Evolutionary conservation across 352 stramenopile species (phyloP).

Genomic region (Phytopythium kandeliae): DNA sequence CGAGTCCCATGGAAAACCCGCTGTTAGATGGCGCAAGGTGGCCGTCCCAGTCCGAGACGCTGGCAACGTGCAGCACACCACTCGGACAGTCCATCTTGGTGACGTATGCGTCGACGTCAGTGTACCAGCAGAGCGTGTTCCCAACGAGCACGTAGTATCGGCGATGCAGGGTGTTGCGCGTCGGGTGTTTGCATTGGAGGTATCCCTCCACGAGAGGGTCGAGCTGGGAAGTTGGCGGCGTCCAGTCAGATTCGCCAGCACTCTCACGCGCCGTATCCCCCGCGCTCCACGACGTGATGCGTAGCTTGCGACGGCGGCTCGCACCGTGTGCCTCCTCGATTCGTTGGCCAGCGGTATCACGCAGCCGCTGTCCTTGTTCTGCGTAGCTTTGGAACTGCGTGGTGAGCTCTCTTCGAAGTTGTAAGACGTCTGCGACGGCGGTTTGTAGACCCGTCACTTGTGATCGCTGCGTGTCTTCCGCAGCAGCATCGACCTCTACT

Average conservation of each 20-base stretch:
- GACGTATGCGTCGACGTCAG: constrained; percentile 56
- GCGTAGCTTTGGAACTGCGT: constrained; percentile 18
- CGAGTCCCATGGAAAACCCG: constrained; percentile 1
- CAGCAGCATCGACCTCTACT: constrained; percentile 41
- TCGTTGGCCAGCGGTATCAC: constrained; percentile 33
- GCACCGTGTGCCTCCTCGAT: constrained; percentile 52
- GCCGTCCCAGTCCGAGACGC: constrained; percentile 61
- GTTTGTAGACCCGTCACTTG: constrained; percentile 22
- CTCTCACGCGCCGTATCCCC: constrained; percentile 2
- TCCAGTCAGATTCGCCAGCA: constrained; percentile 9
- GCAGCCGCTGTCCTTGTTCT: constrained; percentile 32
- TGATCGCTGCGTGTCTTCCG: constrained; percentile 37
- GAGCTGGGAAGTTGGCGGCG: constrained; percentile 35
- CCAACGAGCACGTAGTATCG: constrained; percentile 76
- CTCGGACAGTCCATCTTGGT: constrained; percentile 37
- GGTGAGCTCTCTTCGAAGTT: constrained; percentile 24
- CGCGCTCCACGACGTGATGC: constrained; percentile 54
- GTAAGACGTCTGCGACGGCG: constrained; percentile 12
- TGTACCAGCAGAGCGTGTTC: constrained; percentile 80
- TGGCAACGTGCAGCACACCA: constrained; percentile 59
- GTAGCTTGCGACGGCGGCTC: constrained; percentile 28
- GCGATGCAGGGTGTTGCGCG: constrained; percentile 57
- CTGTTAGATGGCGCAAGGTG: constrained; percentile 22
- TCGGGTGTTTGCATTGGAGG: constrained; percentile 58
- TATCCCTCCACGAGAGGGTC: constrained; percentile 69